Base-by-base conservation (phyloP, 163 green algal genomes). In the Trebouxia gelatinosa region DNA sequence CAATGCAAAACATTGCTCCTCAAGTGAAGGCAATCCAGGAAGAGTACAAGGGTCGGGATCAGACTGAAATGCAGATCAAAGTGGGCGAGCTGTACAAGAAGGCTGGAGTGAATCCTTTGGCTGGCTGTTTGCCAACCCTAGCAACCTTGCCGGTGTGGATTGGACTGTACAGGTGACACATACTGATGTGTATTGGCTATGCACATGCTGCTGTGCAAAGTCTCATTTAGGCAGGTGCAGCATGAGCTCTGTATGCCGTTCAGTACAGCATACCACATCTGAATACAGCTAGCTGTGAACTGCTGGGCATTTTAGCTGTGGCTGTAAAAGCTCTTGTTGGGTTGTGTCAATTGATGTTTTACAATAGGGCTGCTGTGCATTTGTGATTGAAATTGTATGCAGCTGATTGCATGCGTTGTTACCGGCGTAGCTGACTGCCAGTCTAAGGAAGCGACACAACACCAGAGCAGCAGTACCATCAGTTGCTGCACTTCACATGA, bases 1-100 rank as follows among this genome's bases (percentile, higher is more conserved):
- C 89, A 21, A 92, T 98, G 78, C 95, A 98, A 84, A 85, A 89
- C 6, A 79, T 99, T 54, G 86, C 95, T 85, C 96, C 96, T 6
- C 79, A 83, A 34, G 87, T 99, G n/a, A 97, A 98, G 87, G 91
- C 95, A 75, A 89, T 99, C 71, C 92, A 99, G 85, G 88, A 89
- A 37, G 89, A 87, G 80, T 93, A 94, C 74, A 84, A 85, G 61
- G 70, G 66, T 23, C 43, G 77, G 32, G 72, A 75, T 29, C 79
- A 82, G 40, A 32, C 80, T 43, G 66, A 83, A 54, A 78, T 77
- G 48, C 79, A 78, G 89, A 82, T 97, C 32, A 92, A 98, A 88
- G 97, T 94, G 2, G 91, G 93, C 2, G 80, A 87, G 34, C 80
- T 99, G 75, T 99, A 99, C 90, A 91, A 95, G 80, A 86, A 94